Evolutionary conservation across 805 yeast genomes (phyloP).

Genomic region (Suhomyces kilbournensis): DNA sequence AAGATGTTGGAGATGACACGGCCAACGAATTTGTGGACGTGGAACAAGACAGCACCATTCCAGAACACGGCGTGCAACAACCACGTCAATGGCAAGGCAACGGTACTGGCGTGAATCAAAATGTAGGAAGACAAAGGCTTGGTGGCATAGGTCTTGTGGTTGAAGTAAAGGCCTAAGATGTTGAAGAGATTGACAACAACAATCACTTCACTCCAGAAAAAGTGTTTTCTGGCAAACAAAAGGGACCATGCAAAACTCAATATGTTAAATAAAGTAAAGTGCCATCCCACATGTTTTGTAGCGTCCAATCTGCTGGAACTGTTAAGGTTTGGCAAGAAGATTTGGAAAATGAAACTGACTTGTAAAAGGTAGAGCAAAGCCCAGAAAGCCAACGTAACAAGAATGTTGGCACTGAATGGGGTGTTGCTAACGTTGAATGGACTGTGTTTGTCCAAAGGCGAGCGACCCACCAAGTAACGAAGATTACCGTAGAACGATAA

Average conservation of each 20-base stretch:
- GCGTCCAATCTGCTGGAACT: constrained; percentile 20
- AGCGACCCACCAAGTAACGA: constrained; percentile 56
- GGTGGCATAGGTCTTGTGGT: constrained; percentile 58
- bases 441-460: constrained; percentile 43
- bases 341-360: constrained; percentile 46
- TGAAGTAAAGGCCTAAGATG: constrained; percentile 51
- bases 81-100: constrained; percentile 77
- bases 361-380: constrained; percentile 51
- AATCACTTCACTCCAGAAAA: constrained; percentile 56
- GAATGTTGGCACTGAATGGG: constrained; percentile 62
- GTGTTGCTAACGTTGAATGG: constrained; percentile 57
- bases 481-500: constrained; percentile 56
- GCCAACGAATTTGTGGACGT: constrained; percentile 56
- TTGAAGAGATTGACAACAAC: constrained; percentile 59
- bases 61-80: constrained; percentile 69
- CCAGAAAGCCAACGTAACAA: constrained; percentile 59
- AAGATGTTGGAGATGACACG: constrained; percentile 69
- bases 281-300: constrained; percentile 50
- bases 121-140: constrained; percentile 52
- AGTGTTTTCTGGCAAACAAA: constrained; percentile 58
- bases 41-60: constrained; percentile 79
- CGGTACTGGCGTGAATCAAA: constrained; percentile 60
- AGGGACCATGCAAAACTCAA: constrained; percentile 61
- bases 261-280: constrained; percentile 61
- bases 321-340: constrained; percentile 33